Evolutionary conservation across 2,329 filamentous ascomycete species (phyloP), one percentile per base, ranked within the genome.

Genomic region (Fusarium nygamai): DNA sequence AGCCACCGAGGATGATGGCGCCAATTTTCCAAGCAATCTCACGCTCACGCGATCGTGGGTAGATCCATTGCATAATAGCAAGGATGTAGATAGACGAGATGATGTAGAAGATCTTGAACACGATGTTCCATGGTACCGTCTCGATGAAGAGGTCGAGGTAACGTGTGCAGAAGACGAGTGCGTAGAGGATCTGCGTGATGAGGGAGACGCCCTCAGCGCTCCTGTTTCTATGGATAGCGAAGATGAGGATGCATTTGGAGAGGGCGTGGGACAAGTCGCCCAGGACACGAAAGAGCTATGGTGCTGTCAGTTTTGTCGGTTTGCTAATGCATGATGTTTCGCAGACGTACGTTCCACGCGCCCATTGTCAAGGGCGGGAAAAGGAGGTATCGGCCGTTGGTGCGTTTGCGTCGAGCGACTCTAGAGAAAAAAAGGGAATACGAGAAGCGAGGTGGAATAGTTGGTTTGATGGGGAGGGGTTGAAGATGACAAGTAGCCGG

Each of bases 1-100:
- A 92, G 8, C 89, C 92, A 19, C 84, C 87, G 6, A 96, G 83
- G 60, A 92, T 92, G 73, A 89, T 90, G 33, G 90, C 90, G 47
- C 94, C 94, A 74, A 98, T 86, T 84, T 95, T 97, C 95, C 96
- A 98, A n/a, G 95, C 93, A 78, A 94, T 90, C 85, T 98, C 96
- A 61, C 92, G 88, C 84, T 98, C 96, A 47, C 95, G 87, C n/a
- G 95, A 97, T 39, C 96, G 90, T 17, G 95, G 93, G 82, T 91
- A 98, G 29, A 95, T 86, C 84, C 92, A 92, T 82, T 94, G 92
- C 95, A 98, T 98, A 72, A 97, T 84, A 64, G 89, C 92, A 71
- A 98, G 89, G 78, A 95, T 96, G 83, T 98, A 98, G 72, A 95
- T 88, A 3, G 93, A 96, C 9, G 93, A 94, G 8, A 89, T 79